Evolutionary conservation across 2,329 filamentous ascomycete species (phyloP).

Genomic region (Trichoderma aggressivum): DNA sequence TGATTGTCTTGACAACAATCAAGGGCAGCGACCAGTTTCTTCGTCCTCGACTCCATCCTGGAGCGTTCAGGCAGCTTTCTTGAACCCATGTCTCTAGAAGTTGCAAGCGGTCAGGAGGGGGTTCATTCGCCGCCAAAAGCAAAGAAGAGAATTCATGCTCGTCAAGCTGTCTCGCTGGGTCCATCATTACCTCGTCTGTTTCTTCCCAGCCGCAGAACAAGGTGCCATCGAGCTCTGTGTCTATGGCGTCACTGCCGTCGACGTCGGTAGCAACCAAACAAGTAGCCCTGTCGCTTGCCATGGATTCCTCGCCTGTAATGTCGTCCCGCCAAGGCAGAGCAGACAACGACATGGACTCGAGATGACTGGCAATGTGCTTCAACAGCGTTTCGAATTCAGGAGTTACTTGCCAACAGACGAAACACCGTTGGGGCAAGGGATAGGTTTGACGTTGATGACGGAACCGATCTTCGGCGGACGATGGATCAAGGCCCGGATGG

Average conservation of each 20-base stretch:
- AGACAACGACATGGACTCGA: not conserved
- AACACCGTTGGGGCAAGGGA: not conserved
- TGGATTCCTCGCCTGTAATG: not conserved
- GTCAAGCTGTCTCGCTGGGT: fast-evolving
- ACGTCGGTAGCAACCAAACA: too few species aligned
- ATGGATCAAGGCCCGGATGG: not conserved
- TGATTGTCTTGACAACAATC: too few species aligned
- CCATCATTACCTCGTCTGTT: fast-evolving
- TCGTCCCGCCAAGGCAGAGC: not conserved
- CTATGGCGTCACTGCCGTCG: not conserved
- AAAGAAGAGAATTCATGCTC: not conserved
- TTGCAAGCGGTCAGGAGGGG: not conserved
- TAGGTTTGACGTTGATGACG: not conserved
- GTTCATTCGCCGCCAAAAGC: not conserved
- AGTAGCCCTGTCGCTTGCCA: not conserved
- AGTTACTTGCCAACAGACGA: not conserved
- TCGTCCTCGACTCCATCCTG: too few species aligned
- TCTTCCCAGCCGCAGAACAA: not conserved
- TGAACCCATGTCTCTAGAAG: not conserved
- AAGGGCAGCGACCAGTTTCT: too few species aligned
- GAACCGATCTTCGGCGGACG: not conserved
- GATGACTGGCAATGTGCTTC: not conserved
- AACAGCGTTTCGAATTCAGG: not conserved
- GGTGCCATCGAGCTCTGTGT: not conserved
- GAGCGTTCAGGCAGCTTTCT: fast-evolving